Conservation (phyloP, 352 stramenopile genomes). For the Pythium angustatum region DNA sequence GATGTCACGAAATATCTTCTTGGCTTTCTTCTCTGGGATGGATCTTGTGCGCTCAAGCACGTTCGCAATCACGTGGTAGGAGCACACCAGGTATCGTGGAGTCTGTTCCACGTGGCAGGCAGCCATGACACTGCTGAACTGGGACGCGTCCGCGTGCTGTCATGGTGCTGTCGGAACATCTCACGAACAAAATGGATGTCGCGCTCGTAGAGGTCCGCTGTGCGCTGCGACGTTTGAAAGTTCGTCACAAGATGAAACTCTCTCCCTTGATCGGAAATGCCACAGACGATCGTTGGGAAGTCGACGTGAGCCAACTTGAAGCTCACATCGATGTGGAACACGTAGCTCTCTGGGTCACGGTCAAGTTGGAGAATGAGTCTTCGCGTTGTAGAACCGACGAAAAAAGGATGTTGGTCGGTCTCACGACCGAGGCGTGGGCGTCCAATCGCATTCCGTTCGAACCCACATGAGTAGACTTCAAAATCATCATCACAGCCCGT, state of each 20-base stretch:
- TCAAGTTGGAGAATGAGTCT: conserved; percentile 10
- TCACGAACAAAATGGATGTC: background rate
- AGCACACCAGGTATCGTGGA: conserved; percentile 25
- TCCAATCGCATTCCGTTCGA: background rate
- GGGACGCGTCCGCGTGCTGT: background rate
- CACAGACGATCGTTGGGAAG: conserved; percentile 14
- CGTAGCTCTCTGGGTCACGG: background rate
- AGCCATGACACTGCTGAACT: conserved; percentile 21
- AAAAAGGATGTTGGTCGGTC: conserved; percentile 13
- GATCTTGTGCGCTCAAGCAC: conserved; percentile 11
- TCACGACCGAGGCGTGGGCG: conserved; percentile 6
- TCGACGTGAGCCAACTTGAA: conserved; percentile 17
- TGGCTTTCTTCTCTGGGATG: conserved; percentile 10
- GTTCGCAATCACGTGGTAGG: conserved; percentile 29
- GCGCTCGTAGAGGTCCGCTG: background rate
- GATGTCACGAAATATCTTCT: conserved; percentile 8
- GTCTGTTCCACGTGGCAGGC: conserved; percentile 1
- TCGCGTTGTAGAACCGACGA: conserved; percentile 13
- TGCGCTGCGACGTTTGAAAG: conserved; percentile 15
- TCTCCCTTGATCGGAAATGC: conserved; percentile 1
- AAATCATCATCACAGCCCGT: background rate
- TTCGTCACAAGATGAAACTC: conserved; percentile 12
- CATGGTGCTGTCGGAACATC: background rate
- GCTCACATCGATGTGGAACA: conserved; percentile 18
- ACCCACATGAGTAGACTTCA: conserved; percentile 15